phyloP scores from a whole-genome alignment of 768 basidiomycete genomes.

The Russula virescens region DNA sequence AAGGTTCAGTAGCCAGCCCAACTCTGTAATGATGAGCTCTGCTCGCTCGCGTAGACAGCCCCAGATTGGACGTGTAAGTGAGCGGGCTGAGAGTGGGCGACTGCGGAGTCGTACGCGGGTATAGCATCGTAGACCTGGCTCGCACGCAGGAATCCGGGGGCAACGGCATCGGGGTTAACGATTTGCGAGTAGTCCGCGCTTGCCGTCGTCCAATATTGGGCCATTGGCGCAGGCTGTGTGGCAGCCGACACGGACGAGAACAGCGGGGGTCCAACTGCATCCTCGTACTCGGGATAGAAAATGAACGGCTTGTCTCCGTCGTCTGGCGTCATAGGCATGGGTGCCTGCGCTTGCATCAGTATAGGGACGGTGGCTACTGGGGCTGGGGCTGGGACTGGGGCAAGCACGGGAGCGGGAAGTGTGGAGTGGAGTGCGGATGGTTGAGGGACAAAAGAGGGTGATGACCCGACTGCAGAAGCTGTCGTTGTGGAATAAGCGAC shows the following conservation, averaged over 20 bases:
- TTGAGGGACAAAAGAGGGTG: background rate
- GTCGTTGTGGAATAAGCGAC: constrained; percentile 3
- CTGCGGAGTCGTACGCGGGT: background rate
- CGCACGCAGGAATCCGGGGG: constrained; percentile 17
- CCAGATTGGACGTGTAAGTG: background rate
- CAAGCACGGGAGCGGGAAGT: background rate
- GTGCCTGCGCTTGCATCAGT: background rate
- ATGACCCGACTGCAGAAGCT: background rate
- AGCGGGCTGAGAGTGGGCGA: background rate
- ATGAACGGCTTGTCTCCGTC: constrained; percentile 25
- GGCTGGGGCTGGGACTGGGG: background rate
- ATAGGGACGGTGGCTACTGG: background rate
- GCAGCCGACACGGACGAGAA: constrained; percentile 12
- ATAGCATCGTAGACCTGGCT: constrained; percentile 12
- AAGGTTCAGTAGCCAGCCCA: constrained; percentile 15
- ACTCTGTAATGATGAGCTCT: constrained; percentile 17
- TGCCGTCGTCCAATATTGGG: constrained; percentile 13
- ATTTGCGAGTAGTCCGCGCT: constrained; percentile 19
- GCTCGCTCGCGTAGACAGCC: constrained; percentile 11
- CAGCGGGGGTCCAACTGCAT: constrained; percentile 3
- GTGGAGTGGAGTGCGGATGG: background rate
- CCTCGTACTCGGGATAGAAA: constrained; percentile 24
- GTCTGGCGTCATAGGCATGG: background rate
- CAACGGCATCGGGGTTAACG: constrained; percentile 16
- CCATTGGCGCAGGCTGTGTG: background rate